phyloP scores from a whole-genome alignment of 192 early-diverging fungal genomes.

The Lobosporangium transversale region DNA sequence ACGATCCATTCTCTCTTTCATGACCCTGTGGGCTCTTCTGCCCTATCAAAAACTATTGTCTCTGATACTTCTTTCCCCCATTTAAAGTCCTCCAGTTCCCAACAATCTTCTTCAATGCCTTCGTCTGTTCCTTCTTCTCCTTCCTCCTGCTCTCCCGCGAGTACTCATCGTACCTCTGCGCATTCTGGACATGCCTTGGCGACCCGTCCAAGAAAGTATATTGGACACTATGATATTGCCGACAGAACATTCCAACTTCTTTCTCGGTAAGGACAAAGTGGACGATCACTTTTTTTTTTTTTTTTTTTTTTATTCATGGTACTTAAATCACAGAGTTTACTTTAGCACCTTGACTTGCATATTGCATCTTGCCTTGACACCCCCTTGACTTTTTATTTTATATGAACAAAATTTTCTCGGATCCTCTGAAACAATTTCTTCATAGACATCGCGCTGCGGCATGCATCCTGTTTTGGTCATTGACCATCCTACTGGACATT shows the following conservation, averaged over 20 bases:
- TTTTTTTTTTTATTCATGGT: too few relatives aligned
- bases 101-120: neutral
- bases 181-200: neutral
- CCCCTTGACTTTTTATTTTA: too few relatives aligned
- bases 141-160: neutral
- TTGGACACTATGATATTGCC: conserved; percentile 52
- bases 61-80: neutral
- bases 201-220: conserved; percentile 33
- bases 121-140: neutral
- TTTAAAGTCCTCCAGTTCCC: neutral
- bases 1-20: neutral
- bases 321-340: too few relatives aligned
- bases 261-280: conserved; percentile 21
- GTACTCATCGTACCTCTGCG: conserved; percentile 6
- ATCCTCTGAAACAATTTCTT: too few relatives aligned
- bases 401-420: too few relatives aligned
- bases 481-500: conserved; percentile 51
- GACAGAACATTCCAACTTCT: conserved; percentile 50
- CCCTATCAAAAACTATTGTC: neutral
- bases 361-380: too few relatives aligned
- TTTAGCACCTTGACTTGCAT: too few relatives aligned
- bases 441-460: conserved; percentile 52
- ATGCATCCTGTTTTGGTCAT: conserved; percentile 50
- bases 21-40: neutral
- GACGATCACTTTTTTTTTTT: neutral